Conservation (phyloP, 2,329 filamentous ascomycete species). For the Emergomyces pasteurianus region DNA sequence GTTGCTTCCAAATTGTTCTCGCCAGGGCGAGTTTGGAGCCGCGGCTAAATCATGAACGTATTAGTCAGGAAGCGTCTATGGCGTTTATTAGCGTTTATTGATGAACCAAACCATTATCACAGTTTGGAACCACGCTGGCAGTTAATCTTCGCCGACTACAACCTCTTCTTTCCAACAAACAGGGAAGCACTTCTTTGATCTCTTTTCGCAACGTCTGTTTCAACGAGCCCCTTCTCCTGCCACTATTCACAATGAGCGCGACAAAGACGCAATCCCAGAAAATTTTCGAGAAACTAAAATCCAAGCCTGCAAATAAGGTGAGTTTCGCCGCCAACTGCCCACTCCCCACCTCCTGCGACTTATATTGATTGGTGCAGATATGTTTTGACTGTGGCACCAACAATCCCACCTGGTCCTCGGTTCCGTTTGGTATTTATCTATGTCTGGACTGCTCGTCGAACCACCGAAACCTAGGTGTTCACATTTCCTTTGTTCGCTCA, state of each 20-base stretch:
- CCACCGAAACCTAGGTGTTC: conserved; percentile 93
- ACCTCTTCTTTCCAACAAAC: conserved; percentile 10
- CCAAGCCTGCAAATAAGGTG: conserved; percentile 90
- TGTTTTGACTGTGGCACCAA: conserved; percentile 98
- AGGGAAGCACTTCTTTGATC: not conserved
- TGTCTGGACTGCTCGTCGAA: conserved; percentile 96
- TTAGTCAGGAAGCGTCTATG: not conserved
- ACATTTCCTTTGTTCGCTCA: conserved; percentile 97
- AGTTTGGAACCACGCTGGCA: conserved; percentile 1
- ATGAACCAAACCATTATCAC: not conserved
- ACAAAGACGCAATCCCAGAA: conserved; percentile 91
- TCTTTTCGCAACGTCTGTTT: not conserved
- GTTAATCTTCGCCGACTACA: not conserved
- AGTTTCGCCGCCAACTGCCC: conserved; percentile 17
- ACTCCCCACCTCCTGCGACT: conserved; percentile 12
- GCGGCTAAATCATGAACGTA: not conserved
- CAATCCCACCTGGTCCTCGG: conserved; percentile 96
- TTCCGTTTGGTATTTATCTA: conserved; percentile 93
- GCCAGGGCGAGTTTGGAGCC: not conserved
- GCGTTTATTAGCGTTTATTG: not conserved
- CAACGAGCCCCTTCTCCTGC: not conserved
- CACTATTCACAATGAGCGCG: conserved; percentile 47
- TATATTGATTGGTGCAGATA: conserved; percentile 45
- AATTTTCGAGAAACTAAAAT: conserved; percentile 95
- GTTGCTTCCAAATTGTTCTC: not conserved